Conservation (phyloP, 2,329 filamentous ascomycete species). For the Acrocalymma vagum region DNA sequence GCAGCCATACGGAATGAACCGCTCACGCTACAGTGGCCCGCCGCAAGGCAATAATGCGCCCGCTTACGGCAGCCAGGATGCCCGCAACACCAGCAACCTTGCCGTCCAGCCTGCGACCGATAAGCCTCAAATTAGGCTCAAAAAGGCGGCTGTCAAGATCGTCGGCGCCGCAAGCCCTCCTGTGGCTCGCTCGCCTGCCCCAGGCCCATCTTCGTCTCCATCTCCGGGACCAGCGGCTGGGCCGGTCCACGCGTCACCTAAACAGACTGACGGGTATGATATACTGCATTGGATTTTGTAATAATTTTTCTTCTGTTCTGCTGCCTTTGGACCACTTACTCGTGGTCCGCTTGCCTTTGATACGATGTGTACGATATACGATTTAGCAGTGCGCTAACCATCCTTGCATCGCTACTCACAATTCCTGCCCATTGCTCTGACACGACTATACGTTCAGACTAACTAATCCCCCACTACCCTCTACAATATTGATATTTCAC, state of each 20-base stretch:
- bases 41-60: too few species aligned
- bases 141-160: slow-evolving; percentile 38
- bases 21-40: too few species aligned
- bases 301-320: too few species aligned
- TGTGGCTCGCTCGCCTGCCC: slow-evolving; percentile 1
- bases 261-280: slow-evolving; percentile 22
- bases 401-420: not conserved
- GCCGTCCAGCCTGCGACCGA: slow-evolving; percentile 30
- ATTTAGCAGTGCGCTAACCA: too few species aligned
- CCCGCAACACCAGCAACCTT: slow-evolving; percentile 17
- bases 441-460: too few species aligned
- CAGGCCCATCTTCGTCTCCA: slow-evolving; percentile 3
- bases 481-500: too few species aligned
- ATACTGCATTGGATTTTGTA: not conserved
- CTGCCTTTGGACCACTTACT: slow-evolving; percentile 1
- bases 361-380: too few species aligned
- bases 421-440: too few species aligned
- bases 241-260: slow-evolving; percentile 13
- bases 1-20: too few species aligned
- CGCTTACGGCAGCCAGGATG: too few species aligned
- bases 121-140: slow-evolving; percentile 28
- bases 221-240: slow-evolving; percentile 5
- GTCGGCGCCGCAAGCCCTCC: slow-evolving; percentile 23
- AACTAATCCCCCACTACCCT: too few species aligned
- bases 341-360: too few species aligned